Base-by-base conservation (phyloP, 257 asterid species). In the Linaria vulgaris region DNA sequence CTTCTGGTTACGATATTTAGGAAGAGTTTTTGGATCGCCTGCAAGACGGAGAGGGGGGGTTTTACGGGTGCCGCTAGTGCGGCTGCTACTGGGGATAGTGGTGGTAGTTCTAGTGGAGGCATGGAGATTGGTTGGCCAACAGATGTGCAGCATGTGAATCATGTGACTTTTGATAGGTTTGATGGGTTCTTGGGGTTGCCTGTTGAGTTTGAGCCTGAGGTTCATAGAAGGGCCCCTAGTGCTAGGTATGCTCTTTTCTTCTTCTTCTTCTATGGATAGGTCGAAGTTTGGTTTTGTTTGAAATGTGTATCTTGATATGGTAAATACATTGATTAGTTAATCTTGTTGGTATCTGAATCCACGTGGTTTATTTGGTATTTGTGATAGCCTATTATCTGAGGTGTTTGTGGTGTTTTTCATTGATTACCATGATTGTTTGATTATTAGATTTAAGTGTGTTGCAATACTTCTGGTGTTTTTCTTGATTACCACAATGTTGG, bases 121-220 rank as follows among this genome's bases (percentile, higher is more conserved):
- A 88, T 89, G 95, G 98, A 92, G 79, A 87, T 92, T 59, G 91
- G 98, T 47, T 92, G 98, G 98, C 98, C 98, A 6, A 87, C 96
- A 34, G 83, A 92, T 76, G 98, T 92, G 25, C 91, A 90, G 65
- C 98, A 92, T 72, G 96, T 92, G 56, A 87, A 89, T 27, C 98
- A 92, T 69, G 98, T 92, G 50, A 92, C 98, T 6, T 92, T 92
- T 76, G 98, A 92, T 82, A 79, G 98, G 78, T 92, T 92, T 66
- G 86, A 92, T 83, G 98, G 98, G 12, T 92, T 92, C 68, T 79
- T 92, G 85, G 98, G 98, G 13, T 84, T 92, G 81, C 98, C 98
- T 45, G 96, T 82, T 64, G 98, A 92, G 75, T 92, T 92, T 80
- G 98, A 92, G 79, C 98, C 97, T 53, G 98, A 92, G 72, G 96